Base-by-base conservation (phyloP, 2,329 filamentous ascomycete genomes). In the Phaeophleospora eucalypticola region DNA sequence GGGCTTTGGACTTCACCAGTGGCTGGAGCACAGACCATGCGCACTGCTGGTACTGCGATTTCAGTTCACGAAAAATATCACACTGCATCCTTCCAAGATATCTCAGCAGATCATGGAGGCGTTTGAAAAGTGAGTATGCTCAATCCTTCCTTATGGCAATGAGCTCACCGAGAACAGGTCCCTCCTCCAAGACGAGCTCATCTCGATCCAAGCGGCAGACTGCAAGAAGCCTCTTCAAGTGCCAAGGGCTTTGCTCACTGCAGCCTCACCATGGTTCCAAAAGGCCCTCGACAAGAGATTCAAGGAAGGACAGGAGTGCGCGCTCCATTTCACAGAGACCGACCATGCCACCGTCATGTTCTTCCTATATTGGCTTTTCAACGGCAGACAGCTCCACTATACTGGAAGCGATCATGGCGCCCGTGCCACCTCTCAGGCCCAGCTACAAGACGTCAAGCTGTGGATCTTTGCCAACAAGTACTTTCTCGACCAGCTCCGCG, bases 201-300 rank as follows among this genome's bases (percentile, higher is more conserved):
- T 29, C 24, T 7, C 24, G 7, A 29, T 29, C 24, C 12, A 12
- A 6, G 12, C 12, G 24, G 24, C 24, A 12, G 12, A 29, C 24
- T 12, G 24, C 24, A 29, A 29, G 7, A 29, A 29, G 24, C 24
- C 24, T 12, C 6, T 29, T 12, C 6, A 29, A 12, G 24, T 29
- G 7, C 12, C 24, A 7, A 6, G 24, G 7, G 24, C 24, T 29
- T 29, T 29, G 24, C 24, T 29, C 24, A 29, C 24, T 29, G 24
- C 24, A 7, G 24, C 24, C 24, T 29, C 24, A 12, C 24, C 24
- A 29, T 29, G 24, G 24, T 29, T 29, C 24, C 24, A 29, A 12
- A 7, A 6, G 6, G 24, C 24, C 12, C 24, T 29, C 24, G 24
- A 29, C 24, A 29, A 29, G 4, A 71, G 71, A 0, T 84, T 83